These are phyloP conservation scores for Bruguiera sexangula DNA, from an alignment of 345 rosid genomes.

Conservation along the genomic window DNA sequence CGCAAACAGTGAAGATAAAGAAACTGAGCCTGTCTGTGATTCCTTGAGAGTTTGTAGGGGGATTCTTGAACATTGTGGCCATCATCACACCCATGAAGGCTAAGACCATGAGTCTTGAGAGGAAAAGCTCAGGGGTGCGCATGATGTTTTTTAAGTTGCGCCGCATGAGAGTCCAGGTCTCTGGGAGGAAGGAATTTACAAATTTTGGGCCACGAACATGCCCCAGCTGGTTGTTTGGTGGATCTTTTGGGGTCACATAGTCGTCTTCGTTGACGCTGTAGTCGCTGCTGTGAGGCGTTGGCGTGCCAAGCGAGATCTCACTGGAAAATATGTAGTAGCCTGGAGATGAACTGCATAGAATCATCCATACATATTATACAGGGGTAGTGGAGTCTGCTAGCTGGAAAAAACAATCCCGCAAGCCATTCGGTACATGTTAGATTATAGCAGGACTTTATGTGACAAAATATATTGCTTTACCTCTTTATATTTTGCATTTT, in stretches of 20 bases:
- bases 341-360: constrained; percentile 42
- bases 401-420: no score
- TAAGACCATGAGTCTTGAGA: constrained; percentile 59
- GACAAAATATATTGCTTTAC: constrained; percentile 21
- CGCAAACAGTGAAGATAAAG: constrained; percentile 59
- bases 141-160: constrained; percentile 59
- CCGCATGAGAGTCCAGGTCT: constrained; percentile 60
- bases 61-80: constrained; percentile 69
- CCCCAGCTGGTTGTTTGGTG: background rate
- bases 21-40: constrained; percentile 59
- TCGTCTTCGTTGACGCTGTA: constrained; percentile 67
- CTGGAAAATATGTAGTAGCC: constrained; percentile 42
- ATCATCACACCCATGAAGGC: constrained; percentile 65
- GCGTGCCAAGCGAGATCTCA: constrained; percentile 45
- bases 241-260: constrained; percentile 39
- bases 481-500: constrained; percentile 39
- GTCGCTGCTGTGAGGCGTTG: constrained; percentile 70
- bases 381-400: background rate
- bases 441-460: background rate
- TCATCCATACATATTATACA: background rate
- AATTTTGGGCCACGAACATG: constrained; percentile 41
- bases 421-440: background rate
- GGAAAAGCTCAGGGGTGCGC: constrained; percentile 72
- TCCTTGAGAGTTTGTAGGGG: constrained; percentile 40
- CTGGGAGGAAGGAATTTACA: constrained; percentile 46